Evolutionary conservation across 352 stramenopile genomes (phyloP), one percentile per base, ranked within the genome.

Genomic region (Albugo candida): DNA sequence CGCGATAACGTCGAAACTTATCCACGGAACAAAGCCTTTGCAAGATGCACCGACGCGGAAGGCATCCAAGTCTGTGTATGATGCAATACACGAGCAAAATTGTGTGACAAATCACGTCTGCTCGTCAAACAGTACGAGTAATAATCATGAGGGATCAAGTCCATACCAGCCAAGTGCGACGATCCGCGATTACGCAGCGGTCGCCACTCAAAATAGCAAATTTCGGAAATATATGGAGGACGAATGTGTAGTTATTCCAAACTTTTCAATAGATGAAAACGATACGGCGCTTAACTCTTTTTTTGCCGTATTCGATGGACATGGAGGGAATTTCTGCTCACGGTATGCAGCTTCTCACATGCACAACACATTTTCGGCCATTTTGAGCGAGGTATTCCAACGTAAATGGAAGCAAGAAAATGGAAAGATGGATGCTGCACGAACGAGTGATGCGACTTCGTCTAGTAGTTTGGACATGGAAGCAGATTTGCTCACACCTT

Each of bases 141-240:
- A 31, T 31, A 31, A 3, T 31, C 8, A 31, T 31, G 24, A 8
- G 8, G 24, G 3, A 31, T 8, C 24, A 3, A 31, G 24, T 8
- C 24, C 24, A 31, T 63, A 58, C 53, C 51, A 48, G 16, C 51
- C 65, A 2, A 76, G 63, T 36, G 58, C 65, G 12, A 56, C 80
- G 1, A 64, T 82, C 48, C 56, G 63, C 20, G 72, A 85, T 49
- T 85, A 77, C 55, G 72, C 65, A 10, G 75, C 72, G 18, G 65
- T 84, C 41, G 79, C 70, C 24, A 81, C 74, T 13, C 75, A 88
- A 55, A 88, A 88, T 61, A 79, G 68, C 52, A 67, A 70, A 50
- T 82, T 81, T 49, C 62, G 74, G 19, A 73, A 78, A 46, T 42
- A 81, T 58, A 91, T 91, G 77, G 77, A 91, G 50, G 77, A 91